phyloP scores from a whole-genome alignment of 306 rosid genomes.

The Vigna radiata region DNA sequence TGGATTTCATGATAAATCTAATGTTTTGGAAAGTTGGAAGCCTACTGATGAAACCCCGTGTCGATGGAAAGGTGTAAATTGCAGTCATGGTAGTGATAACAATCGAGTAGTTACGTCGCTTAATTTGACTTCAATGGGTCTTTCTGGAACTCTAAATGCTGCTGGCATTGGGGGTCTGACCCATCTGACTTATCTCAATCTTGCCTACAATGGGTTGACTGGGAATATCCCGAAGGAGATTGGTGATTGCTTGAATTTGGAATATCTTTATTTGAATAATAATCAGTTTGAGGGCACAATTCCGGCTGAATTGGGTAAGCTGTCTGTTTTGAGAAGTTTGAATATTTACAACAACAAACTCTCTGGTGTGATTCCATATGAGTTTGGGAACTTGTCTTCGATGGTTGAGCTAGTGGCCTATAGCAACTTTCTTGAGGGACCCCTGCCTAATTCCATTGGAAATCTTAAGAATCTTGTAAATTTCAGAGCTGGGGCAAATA shows the following conservation, averaged over 20 bases:
- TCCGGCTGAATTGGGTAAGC: constrained; percentile 72
- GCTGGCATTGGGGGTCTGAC: constrained; percentile 63
- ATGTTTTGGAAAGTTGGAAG: constrained; percentile 67
- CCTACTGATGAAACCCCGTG: constrained; percentile 80
- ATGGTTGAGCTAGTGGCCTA: constrained; percentile 77
- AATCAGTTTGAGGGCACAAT: constrained; percentile 70
- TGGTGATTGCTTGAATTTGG: constrained; percentile 67
- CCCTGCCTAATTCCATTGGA: constrained; percentile 80
- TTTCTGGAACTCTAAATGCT: constrained; percentile 71
- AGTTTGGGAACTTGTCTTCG: constrained; percentile 75
- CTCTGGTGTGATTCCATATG: constrained; percentile 71
- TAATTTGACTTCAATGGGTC: constrained; percentile 61
- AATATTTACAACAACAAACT: constrained; percentile 82
- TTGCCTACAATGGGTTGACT: constrained; percentile 58
- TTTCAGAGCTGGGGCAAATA: constrained; percentile 87
- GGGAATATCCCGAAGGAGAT: constrained; percentile 82
- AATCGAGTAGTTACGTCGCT: constrained; percentile 65
- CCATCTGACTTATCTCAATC: constrained; percentile 66
- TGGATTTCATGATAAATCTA: constrained; percentile 53
- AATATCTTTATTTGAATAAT: constrained; percentile 67
- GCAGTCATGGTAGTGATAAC: constrained; percentile 48
- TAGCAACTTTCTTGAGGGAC: constrained; percentile 79
- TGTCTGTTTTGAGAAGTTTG: constrained; percentile 64
- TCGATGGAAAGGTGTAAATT: constrained; percentile 77
- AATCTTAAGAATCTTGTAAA: constrained; percentile 69